phyloP scores from a whole-genome alignment of 352 stramenopile species.

The Phytophthora tentaculata region DNA sequence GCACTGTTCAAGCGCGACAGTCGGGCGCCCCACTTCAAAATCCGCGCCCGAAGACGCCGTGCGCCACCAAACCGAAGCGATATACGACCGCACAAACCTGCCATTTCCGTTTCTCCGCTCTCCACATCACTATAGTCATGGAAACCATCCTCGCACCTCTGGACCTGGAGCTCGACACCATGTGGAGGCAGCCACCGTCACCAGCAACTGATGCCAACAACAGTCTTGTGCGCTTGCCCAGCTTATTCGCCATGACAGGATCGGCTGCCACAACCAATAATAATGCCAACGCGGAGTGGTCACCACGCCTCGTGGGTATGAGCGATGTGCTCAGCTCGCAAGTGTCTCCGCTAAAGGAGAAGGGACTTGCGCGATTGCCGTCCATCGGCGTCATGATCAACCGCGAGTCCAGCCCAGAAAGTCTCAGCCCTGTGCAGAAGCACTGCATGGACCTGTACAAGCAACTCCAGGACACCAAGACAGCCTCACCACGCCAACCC shows the following conservation, averaged over 20 bases:
- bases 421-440: slow-evolving; percentile 64
- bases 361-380: slow-evolving; percentile 49
- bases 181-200: slow-evolving; percentile 37
- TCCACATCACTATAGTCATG: slow-evolving; percentile 33
- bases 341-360: slow-evolving; percentile 51
- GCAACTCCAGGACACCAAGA: slow-evolving; percentile 51
- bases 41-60: slow-evolving; percentile 33
- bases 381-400: slow-evolving; percentile 78
- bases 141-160: slow-evolving; percentile 73
- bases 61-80: slow-evolving; percentile 11
- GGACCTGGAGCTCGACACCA: slow-evolving; percentile 50
- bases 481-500: slow-evolving; percentile 23
- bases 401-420: slow-evolving; percentile 49
- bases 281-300: slow-evolving; percentile 42
- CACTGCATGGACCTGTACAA: slow-evolving; percentile 72
- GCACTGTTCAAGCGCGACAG: slow-evolving; percentile 18
- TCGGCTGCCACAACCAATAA: neutral
- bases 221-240: slow-evolving; percentile 55
- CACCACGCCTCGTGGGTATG: slow-evolving; percentile 66
- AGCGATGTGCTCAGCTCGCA: slow-evolving; percentile 64
- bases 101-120: slow-evolving; percentile 10
- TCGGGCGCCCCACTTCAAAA: slow-evolving; percentile 38
- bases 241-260: slow-evolving; percentile 47
- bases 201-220: slow-evolving; percentile 30
- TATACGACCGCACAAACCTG: neutral